Percentiles rank a stretch among this genome's conserved stretches.
phyloP scores from a whole-genome alignment of 2,329 filamentous ascomycete species.

The Triangularia verruculosa region DNA sequence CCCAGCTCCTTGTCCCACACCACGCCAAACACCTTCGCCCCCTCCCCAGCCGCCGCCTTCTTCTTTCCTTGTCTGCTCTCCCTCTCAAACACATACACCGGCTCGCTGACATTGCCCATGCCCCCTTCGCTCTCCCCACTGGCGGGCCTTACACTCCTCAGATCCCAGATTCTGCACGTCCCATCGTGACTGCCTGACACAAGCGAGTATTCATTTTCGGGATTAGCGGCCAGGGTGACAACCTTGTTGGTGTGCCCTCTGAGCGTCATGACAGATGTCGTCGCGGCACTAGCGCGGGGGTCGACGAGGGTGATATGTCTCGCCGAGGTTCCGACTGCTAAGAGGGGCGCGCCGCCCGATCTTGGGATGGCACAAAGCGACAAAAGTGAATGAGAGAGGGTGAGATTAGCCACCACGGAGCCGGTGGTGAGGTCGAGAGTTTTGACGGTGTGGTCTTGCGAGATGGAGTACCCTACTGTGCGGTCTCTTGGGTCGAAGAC shows the following conservation, averaged over 20 bases:
- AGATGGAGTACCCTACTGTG: slow-evolving; percentile 87
- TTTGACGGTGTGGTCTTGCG: slow-evolving; percentile 84
- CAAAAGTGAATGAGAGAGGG: slow-evolving; percentile 79
- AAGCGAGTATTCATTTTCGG: slow-evolving; percentile 73
- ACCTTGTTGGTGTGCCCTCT: slow-evolving; percentile 81
- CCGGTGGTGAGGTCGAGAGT: slow-evolving; percentile 88
- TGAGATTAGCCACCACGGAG: slow-evolving; percentile 74
- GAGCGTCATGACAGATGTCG: slow-evolving; percentile 84
- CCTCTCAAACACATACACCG: slow-evolving; percentile 71
- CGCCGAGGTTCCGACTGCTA: slow-evolving; percentile 75
- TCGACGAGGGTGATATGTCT: slow-evolving; percentile 92
- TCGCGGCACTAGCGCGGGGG: slow-evolving; percentile 72
- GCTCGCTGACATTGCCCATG: slow-evolving; percentile 63
- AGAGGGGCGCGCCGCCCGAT: slow-evolving; percentile 52
- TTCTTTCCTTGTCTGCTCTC: slow-evolving; percentile 67
- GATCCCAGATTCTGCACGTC: slow-evolving; percentile 90
- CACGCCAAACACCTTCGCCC: slow-evolving; percentile 85
- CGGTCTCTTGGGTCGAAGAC: slow-evolving; percentile 82
- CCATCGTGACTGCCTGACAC: slow-evolving; percentile 90
- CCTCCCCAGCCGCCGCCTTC: slow-evolving; percentile 69
- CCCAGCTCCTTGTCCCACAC: slow-evolving; percentile 79
- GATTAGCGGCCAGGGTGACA: slow-evolving; percentile 47
- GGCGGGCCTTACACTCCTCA: slow-evolving; percentile 64
- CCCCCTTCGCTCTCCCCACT: slow-evolving; percentile 53
- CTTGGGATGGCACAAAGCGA: slow-evolving; percentile 72